These are phyloP conservation scores for Phytophthora cajani DNA, from an alignment of 352 stramenopile species.

Conservation along the genomic window DNA sequence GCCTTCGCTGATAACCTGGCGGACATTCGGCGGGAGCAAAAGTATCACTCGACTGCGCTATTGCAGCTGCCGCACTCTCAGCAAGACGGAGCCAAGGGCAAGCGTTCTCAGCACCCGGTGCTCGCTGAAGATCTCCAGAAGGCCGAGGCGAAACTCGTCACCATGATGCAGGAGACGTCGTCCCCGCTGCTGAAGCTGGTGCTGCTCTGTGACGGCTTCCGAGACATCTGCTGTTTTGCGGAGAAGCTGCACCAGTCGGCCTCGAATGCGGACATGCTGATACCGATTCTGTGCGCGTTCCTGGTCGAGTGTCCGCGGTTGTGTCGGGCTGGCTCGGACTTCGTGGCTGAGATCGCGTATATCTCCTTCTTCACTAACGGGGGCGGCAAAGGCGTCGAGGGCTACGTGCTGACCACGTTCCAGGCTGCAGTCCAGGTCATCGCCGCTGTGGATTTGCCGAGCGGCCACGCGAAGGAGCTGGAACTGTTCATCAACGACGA, in stretches of 20 bases:
- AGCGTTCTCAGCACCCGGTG: constrained; percentile 1
- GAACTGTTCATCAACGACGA: constrained; percentile 57
- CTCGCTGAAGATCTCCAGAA: constrained; percentile 48
- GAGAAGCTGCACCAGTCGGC: constrained; percentile 67
- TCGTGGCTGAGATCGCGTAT: constrained; percentile 79
- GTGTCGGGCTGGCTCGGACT: constrained; percentile 36
- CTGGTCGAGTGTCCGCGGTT: constrained; percentile 51
- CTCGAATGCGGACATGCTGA: constrained; percentile 75
- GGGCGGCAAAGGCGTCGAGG: constrained; percentile 77
- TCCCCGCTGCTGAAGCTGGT: constrained; percentile 73
- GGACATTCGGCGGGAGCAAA: constrained; percentile 57
- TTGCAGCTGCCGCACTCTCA: constrained; percentile 23
- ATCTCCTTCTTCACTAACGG: constrained; percentile 81
- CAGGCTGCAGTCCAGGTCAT: constrained; percentile 77
- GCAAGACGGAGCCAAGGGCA: constrained; percentile 9
- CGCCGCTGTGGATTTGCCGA: constrained; percentile 63
- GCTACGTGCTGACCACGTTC: constrained; percentile 81
- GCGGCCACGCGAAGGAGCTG: constrained; percentile 58
- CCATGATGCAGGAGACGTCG: constrained; percentile 55
- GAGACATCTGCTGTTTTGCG: constrained; percentile 68
- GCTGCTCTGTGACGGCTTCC: constrained; percentile 65
- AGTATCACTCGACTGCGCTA: constrained; percentile 39
- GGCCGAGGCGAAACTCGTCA: constrained; percentile 48
- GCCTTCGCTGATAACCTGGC: constrained; percentile 58
- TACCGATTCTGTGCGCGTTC: constrained; percentile 71